Percentiles rank a stretch among this genome's conserved stretches.
phyloP scores from a whole-genome alignment of 345 rosid genomes.

The Microcos paniculata region DNA sequence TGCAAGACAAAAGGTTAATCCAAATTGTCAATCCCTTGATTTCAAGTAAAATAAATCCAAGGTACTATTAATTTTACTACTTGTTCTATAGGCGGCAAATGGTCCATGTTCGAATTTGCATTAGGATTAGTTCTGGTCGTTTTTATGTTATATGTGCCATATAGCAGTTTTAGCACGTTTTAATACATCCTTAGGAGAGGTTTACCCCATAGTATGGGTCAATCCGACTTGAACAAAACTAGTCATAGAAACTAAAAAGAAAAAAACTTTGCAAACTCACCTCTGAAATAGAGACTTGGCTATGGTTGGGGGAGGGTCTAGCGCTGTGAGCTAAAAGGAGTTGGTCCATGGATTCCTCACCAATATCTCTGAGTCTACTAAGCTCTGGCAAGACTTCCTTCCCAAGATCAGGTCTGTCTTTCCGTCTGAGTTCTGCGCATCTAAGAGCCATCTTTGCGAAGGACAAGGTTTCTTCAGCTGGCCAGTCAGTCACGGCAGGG shows the following conservation, averaged over 20 bases:
- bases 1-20: neutral
- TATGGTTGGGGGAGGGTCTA: slow-evolving; percentile 32
- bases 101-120: too few species aligned
- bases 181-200: too few species aligned
- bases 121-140: too few species aligned
- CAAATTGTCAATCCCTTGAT: neutral
- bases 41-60: neutral
- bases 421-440: slow-evolving; percentile 81
- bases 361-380: slow-evolving; percentile 51
- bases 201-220: neutral
- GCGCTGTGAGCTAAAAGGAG: slow-evolving; percentile 23
- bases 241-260: neutral
- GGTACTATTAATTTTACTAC: too few species aligned
- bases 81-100: too few species aligned
- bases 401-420: slow-evolving; percentile 90
- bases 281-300: slow-evolving; percentile 30
- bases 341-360: slow-evolving; percentile 45
- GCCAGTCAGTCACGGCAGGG: slow-evolving; percentile 78
- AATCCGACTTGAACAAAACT: too few species aligned
- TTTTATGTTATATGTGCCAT: too few species aligned
- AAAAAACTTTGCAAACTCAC: slow-evolving; percentile 32
- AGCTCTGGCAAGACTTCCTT: slow-evolving; percentile 68
- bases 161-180: too few species aligned
- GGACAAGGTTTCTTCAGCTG: slow-evolving; percentile 54
- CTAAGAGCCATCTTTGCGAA: slow-evolving; percentile 59